A percentile compares a stretch with the other conserved stretches of the same genome.
These are phyloP conservation scores for Geranomyces variabilis DNA, from an alignment of 192 early-diverging fungal genomes.

Conservation along the genomic window DNA sequence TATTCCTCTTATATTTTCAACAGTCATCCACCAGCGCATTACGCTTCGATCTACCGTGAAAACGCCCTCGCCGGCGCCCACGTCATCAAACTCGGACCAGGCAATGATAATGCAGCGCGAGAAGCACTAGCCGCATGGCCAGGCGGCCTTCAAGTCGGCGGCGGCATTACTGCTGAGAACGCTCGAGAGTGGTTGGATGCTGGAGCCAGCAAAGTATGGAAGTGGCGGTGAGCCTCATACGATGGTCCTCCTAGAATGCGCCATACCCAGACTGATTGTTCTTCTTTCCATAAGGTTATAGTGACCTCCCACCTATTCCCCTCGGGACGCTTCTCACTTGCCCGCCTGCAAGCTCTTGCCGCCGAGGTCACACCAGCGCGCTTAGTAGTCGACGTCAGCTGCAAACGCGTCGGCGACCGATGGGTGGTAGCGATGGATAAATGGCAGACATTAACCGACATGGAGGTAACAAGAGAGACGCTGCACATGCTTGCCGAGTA, in stretches of 20 bases:
- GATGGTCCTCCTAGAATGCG: background rate
- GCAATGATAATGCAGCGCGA: conserved; percentile 83
- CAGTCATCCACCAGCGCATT: conserved; percentile 77
- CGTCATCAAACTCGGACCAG: conserved; percentile 91
- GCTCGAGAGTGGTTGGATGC: conserved; percentile 82
- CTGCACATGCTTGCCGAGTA: conserved; percentile 15
- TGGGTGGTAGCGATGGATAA: conserved; percentile 98
- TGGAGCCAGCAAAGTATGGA: conserved; percentile 80
- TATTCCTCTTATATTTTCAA: background rate
- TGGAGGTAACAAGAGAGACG: conserved; percentile 63
- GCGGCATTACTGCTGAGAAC: conserved; percentile 88
- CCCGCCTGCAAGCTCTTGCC: conserved; percentile 60
- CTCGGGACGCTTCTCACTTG: conserved; percentile 65
- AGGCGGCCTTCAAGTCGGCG: conserved; percentile 86
- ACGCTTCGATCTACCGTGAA: conserved; percentile 77
- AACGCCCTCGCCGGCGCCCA: conserved; percentile 81
- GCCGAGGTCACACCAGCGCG: conserved; percentile 67
- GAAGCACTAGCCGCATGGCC: conserved; percentile 87
- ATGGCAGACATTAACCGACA: conserved; percentile 96
- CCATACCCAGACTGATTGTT: background rate
- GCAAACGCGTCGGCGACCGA: conserved; percentile 63
- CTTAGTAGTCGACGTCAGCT: conserved; percentile 86
- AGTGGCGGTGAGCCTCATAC: too few relatives aligned
- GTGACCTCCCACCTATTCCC: conserved; percentile 96
- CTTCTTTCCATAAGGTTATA: conserved; percentile 66